Base-by-base conservation (phyloP, 148 eudicot genomes). In the Persicaria tinctoria region DNA sequence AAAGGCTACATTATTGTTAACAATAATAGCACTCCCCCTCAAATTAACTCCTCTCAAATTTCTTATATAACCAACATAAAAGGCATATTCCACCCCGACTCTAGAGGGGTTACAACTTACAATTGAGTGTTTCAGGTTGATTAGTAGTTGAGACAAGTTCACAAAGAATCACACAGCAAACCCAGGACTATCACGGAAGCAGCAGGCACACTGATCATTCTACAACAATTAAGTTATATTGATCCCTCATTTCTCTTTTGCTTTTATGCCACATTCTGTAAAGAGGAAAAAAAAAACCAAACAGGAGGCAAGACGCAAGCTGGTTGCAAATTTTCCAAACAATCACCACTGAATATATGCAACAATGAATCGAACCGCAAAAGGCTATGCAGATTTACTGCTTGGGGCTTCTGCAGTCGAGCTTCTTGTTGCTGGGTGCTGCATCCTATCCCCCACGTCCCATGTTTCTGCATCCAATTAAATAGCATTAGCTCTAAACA, bases 381-480 rank as follows among this genome's bases (percentile, higher is more conserved):
- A 51, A 74, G 76, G 64, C 79, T 74, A 32, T 69, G 73, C 81
- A 75, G 81, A 75, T 68, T 76, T 27, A 75, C 76, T 81, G 75
- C 78, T 74, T 70, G 50, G 47, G 50, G 76, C 78, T 79, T 79
- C 78, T 78, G 82, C 68, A 23, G 20, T 47, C 59, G 32, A 41
- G 57, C 72, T 79, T 78, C 78, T 75, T 51, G 87, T 82, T 82
- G 89, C 83, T 93, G 89, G 68, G 86, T 84, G 87, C 87, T 85
- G 74, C 93, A 89, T 55, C 86, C 86, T 79, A 78, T 73, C 90
- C 98, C 6, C 90, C 87, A 47, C 98, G 89, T 59, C 84, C 73
- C 73, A 77, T 60, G 78, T 79, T 82, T 86, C 98, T 93, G 98
- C 85, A 85, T 46, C 78, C 78, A 5, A 76, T n/a, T 38, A 56